phyloP scores from a whole-genome alignment of 345 rosid species.

The Lepidium didymum region DNA sequence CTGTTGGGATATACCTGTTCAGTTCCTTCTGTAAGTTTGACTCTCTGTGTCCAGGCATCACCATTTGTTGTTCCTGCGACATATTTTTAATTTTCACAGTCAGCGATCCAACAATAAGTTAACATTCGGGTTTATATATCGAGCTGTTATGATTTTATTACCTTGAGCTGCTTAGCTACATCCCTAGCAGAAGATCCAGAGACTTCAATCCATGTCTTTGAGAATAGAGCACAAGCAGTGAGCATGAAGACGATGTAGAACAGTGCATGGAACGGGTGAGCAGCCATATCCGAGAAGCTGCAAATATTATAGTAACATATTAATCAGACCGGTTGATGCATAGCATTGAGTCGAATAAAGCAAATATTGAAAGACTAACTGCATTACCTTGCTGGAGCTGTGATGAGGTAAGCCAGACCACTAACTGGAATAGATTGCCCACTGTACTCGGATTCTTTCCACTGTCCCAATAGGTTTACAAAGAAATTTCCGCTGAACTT shows the following conservation, averaged over 20 bases:
- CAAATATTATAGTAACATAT: conserved; percentile 1
- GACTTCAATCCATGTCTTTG: conserved; percentile 91
- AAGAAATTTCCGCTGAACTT: conserved; percentile 71
- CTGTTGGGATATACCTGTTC: conserved; percentile 83
- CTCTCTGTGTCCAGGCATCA: conserved; percentile 90
- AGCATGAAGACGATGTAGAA: conserved; percentile 78
- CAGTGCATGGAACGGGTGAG: conserved; percentile 83
- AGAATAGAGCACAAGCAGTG: conserved; percentile 78
- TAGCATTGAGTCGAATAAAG: not conserved
- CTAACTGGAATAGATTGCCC: conserved; percentile 79
- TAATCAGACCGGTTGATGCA: not conserved
- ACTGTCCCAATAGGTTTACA: conserved; percentile 72
- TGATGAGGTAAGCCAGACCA: conserved; percentile 75
- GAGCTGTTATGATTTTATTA: not conserved
- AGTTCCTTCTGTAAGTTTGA: conserved; percentile 82
- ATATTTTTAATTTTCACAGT: not conserved
- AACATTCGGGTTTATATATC: not conserved
- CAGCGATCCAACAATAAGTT: not conserved
- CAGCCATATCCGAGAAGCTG: conserved; percentile 93
- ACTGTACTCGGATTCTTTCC: conserved; percentile 84
- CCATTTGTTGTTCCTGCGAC: conserved; percentile 90
- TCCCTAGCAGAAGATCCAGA: conserved; percentile 83
- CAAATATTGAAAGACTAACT: not conserved
- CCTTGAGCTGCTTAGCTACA: conserved; percentile 90
- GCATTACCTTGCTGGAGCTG: conserved; percentile 73